These are phyloP conservation scores for Dryadomyces quercus-mongolicae DNA, from an alignment of 2,329 filamentous ascomycete species.

Conservation along the genomic window DNA sequence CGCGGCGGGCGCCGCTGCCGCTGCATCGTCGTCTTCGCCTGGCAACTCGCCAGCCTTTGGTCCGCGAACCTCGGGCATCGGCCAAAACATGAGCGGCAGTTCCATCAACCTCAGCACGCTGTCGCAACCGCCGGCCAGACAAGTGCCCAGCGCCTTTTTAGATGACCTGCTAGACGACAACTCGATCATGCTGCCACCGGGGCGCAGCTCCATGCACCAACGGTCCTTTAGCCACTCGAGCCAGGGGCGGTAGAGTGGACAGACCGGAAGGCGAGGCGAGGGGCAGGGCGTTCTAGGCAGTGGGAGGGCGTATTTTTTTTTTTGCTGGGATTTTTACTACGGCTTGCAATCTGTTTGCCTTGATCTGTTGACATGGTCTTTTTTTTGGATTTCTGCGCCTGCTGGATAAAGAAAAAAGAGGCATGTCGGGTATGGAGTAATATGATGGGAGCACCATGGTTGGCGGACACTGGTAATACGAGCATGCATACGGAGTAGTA, in stretches of 20 bases:
- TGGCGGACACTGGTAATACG: too few relatives aligned
- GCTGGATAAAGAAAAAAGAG: too few relatives aligned
- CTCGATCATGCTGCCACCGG: constrained; percentile 35
- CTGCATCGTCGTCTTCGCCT: constrained; percentile 35
- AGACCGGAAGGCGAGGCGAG: too few relatives aligned
- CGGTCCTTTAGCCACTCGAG: constrained; percentile 16
- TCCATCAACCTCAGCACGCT: constrained; percentile 45
- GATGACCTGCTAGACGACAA: constrained; percentile 82
- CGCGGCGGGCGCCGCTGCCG: constrained; percentile 61
- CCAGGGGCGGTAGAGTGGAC: constrained; percentile 1
- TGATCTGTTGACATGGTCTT: too few relatives aligned
- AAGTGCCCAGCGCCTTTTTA: constrained; percentile 79
- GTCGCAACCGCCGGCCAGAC: constrained; percentile 50
- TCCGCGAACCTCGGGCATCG: constrained; percentile 20
- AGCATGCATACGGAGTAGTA: too few relatives aligned
- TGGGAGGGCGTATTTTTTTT: neutral
- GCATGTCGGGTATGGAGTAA: too few relatives aligned
- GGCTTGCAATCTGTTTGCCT: too few relatives aligned
- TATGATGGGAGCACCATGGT: too few relatives aligned
- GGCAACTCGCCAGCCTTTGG: constrained; percentile 48
- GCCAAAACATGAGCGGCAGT: constrained; percentile 44
- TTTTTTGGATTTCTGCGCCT: too few relatives aligned
- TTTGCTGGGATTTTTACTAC: neutral
- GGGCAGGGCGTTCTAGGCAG: neutral
- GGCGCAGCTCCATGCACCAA: constrained; percentile 17